These are phyloP conservation scores for Arabis alpina DNA, from an alignment of 345 rosid species.

Conservation along the genomic window DNA sequence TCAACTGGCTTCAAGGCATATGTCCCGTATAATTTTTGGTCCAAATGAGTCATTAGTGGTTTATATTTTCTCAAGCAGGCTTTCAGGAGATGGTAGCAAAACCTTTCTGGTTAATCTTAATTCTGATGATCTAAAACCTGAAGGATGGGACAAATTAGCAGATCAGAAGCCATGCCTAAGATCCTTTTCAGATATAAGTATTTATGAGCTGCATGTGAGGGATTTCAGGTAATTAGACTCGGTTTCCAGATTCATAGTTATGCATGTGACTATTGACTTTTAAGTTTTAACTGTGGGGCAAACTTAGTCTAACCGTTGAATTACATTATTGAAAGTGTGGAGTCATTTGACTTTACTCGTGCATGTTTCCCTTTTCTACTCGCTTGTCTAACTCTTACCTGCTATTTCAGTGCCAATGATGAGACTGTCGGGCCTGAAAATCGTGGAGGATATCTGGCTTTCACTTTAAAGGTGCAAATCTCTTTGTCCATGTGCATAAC, in stretches of 20 bases:
- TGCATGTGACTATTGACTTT: neutral
- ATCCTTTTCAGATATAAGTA: constrained; percentile 75
- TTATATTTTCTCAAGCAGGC: constrained; percentile 58
- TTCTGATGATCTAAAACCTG: constrained; percentile 67
- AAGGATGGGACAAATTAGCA: constrained; percentile 79
- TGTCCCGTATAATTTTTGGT: neutral
- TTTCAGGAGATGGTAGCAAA: constrained; percentile 81
- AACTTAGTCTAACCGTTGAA: neutral
- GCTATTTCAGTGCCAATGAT: constrained; percentile 66
- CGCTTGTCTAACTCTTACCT: constrained; percentile 32
- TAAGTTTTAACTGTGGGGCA: neutral
- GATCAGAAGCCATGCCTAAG: constrained; percentile 63
- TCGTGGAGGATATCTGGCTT: constrained; percentile 86
- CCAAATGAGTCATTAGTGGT: constrained; percentile 29
- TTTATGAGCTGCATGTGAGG: constrained; percentile 93
- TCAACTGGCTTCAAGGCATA: constrained; percentile 38
- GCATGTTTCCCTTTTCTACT: constrained; percentile 28
- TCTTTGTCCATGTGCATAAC: constrained; percentile 18
- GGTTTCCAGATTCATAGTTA: constrained; percentile 10
- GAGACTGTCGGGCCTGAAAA: constrained; percentile 58
- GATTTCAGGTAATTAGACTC: constrained; percentile 74
- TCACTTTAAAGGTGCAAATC: constrained; percentile 68
- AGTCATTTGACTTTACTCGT: constrained; percentile 10
- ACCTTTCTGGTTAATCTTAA: constrained; percentile 73
- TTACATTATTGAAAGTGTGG: constrained; percentile 1